phyloP scores from a whole-genome alignment of 192 early-diverging fungal genomes.

The Gigaspora rosea region DNA sequence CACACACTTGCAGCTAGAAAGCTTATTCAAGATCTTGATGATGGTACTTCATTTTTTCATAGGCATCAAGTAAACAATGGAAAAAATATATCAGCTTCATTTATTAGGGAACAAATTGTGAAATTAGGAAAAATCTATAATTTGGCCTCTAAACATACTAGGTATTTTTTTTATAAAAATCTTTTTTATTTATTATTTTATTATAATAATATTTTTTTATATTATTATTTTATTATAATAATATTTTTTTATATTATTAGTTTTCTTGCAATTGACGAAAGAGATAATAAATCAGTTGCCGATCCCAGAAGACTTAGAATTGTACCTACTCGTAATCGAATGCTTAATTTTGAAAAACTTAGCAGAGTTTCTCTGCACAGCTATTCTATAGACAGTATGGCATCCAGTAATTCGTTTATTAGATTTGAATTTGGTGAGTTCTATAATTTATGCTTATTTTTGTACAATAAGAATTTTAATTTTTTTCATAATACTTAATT shows the following conservation, averaged over 20 bases:
- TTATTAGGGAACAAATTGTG: conserved; percentile 4
- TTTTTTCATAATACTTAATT: too few species aligned
- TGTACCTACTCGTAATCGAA: background rate
- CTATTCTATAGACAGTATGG: too few species aligned
- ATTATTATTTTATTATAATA: background rate
- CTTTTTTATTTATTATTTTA: background rate
- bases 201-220: background rate
- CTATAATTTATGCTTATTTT: too few species aligned
- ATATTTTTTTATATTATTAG: background rate
- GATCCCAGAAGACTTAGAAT: background rate
- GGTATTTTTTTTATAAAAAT: conserved; percentile 3
- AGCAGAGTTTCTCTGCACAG: too few species aligned
- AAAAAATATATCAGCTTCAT: background rate
- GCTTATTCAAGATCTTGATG: conserved; percentile 28
- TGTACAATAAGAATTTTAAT: too few species aligned
- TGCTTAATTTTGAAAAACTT: too few species aligned
- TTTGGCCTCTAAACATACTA: conserved; percentile 23
- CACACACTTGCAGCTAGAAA: conserved; percentile 28
- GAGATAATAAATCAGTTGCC: background rate
- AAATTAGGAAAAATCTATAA: background rate
- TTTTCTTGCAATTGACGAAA: conserved; percentile 22
- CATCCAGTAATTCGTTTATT: too few species aligned
- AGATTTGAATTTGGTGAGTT: too few species aligned
- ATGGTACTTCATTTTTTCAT: conserved; percentile 22
- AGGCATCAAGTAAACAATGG: background rate